Evolutionary conservation across 306 rosid species (phyloP).

Genomic region (Prunus campanulata): DNA sequence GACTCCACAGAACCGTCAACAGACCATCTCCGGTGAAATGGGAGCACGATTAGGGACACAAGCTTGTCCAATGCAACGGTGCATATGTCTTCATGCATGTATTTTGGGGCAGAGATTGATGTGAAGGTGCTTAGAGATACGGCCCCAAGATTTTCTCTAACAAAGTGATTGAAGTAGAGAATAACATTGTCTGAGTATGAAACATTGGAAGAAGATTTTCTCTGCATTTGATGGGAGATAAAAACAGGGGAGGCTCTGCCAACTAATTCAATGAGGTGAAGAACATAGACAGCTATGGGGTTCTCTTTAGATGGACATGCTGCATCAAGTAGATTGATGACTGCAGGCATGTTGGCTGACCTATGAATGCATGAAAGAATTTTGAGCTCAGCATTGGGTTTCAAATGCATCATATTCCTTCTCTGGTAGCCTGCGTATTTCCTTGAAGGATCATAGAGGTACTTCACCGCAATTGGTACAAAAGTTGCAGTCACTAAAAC

Average conservation of each 20-base stretch:
- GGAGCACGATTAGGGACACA: slow-evolving; percentile 45
- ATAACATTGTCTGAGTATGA: slow-evolving; percentile 49
- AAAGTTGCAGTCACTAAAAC: slow-evolving; percentile 25
- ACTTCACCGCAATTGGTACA: slow-evolving; percentile 36
- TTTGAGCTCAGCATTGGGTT: slow-evolving; percentile 26
- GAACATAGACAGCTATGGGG: slow-evolving; percentile 34
- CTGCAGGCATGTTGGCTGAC: slow-evolving; percentile 28
- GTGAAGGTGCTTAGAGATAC: slow-evolving; percentile 34
- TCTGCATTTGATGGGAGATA: slow-evolving; percentile 37
- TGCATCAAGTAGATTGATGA: slow-evolving; percentile 34
- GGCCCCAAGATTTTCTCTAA: slow-evolving; percentile 22
- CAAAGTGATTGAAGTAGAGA: slow-evolving; percentile 33
- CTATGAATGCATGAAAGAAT: slow-evolving; percentile 40
- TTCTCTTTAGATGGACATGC: slow-evolving; percentile 34
- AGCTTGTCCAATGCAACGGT: slow-evolving; percentile 45
- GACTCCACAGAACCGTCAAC: slow-evolving; percentile 35
- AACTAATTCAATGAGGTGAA: slow-evolving; percentile 52
- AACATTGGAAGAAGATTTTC: slow-evolving; percentile 4
- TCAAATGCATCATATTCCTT: slow-evolving; percentile 38
- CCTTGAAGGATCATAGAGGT: slow-evolving; percentile 49
- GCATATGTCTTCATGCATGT: slow-evolving; percentile 57
- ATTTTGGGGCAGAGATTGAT: slow-evolving; percentile 38
- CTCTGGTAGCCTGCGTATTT: slow-evolving; percentile 46
- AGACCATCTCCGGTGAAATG: slow-evolving; percentile 51
- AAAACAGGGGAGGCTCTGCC: slow-evolving; percentile 49